These are phyloP conservation scores for Aegle marmelos DNA, from an alignment of 345 rosid species.

Conservation along the genomic window DNA sequence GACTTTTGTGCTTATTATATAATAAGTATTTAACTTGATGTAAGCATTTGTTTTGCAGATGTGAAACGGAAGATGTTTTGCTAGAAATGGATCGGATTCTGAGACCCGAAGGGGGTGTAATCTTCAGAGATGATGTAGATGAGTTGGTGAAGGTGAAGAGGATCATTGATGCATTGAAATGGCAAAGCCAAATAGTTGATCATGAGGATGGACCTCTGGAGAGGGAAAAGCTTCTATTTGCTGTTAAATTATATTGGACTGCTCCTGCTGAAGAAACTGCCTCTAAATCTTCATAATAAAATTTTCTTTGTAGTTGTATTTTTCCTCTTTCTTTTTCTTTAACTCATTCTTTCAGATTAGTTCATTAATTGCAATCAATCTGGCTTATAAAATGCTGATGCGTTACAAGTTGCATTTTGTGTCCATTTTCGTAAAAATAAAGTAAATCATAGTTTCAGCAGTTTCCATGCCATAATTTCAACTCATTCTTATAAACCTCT, in stretches of 20 bases:
- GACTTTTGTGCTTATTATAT: background rate
- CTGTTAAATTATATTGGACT: conserved; percentile 54
- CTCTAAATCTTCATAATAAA: conserved; percentile 11
- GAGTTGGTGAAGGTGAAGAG: conserved; percentile 47
- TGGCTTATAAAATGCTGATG: background rate
- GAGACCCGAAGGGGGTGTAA: conserved; percentile 63
- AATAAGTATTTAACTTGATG: background rate
- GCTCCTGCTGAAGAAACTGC: conserved; percentile 22
- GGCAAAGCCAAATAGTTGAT: conserved; percentile 50
- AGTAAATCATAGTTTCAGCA: background rate
- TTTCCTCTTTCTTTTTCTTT: background rate
- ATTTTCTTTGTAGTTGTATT: too few species aligned
- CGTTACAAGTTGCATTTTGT: background rate
- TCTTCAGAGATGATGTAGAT: conserved; percentile 61
- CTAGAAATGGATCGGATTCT: conserved; percentile 66
- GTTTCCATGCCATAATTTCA: background rate
- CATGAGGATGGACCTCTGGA: conserved; percentile 64
- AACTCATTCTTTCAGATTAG: background rate
- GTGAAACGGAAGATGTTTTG: conserved; percentile 50
- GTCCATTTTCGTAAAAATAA: background rate
- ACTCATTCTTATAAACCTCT: background rate
- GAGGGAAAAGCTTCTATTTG: conserved; percentile 60
- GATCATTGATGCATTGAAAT: conserved; percentile 44
- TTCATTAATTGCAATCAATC: background rate
- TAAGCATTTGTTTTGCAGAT: conserved; percentile 25